Base-by-base conservation (phyloP, 345 rosid genomes). In the Syzygium aqueum region DNA sequence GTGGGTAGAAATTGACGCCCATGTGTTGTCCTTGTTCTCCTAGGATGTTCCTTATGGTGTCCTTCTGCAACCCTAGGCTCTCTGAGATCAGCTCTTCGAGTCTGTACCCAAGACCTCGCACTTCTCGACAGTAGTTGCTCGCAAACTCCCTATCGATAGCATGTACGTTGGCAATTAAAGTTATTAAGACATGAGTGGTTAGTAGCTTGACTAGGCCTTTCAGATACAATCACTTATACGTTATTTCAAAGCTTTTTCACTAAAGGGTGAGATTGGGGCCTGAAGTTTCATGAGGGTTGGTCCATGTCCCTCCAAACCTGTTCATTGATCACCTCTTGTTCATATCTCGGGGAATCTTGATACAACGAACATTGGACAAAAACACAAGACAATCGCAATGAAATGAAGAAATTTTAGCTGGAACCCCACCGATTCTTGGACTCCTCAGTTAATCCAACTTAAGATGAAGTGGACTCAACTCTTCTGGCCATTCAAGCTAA, bases 1-100 rank as follows among this genome's bases (percentile, higher is more conserved):
- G 96, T 3, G 99, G 99, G 88, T 97, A 97, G 84, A 89, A 97
- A 90, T 97, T 97, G 13, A 97, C 91, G 28, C 98, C 98, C 99
- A 97, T 97, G 89, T 96, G 98, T 87, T 97, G 99, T 19, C 97
- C 99, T 91, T 97, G 98, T 40, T 95, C 97, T 7, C 98, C 98
- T 33, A 95, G 84, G 6, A 91, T 92, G 3, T 92, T 87, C 83
- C 90, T 92, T 61, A 94, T 84, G 86, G 90, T 43, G 84, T 90
- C 94, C 85, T 94, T 97, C 51, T 93, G 95, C 67, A 96, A 90
- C 12, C 96, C 98, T 80, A 97, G 90, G 92, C 99, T 96, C 91
- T 97, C 98, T 51, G 98, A 96, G 84, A 97, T 94, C 22, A 95
- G 40, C 78, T 96, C 98, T 90, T 95, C 92, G 51, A 96, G 27